Evolutionary conservation across 78 protist genomes (phyloP).

Genomic region (Monocercomonoides exilis): DNA sequence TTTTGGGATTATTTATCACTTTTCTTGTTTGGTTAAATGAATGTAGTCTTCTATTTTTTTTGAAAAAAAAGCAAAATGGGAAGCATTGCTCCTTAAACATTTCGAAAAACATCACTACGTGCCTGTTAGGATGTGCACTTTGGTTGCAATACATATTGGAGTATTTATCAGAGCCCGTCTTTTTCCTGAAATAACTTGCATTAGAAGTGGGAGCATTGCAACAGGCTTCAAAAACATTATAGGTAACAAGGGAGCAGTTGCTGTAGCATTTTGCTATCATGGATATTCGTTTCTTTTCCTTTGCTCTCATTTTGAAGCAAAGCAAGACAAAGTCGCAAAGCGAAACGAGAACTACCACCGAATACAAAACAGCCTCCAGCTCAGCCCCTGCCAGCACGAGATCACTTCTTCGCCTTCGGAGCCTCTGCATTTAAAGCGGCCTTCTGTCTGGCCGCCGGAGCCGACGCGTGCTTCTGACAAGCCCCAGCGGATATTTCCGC

Average conservation of each 20-base stretch:
- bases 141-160: background rate
- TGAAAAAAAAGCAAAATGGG: background rate
- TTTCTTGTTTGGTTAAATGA: too few species aligned
- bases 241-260: background rate
- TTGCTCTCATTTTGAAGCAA: conserved; percentile 1
- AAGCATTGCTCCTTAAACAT: background rate
- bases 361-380: background rate
- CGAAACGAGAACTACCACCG: conserved; percentile 1
- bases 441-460: too few species aligned
- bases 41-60: background rate
- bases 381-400: background rate
- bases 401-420: background rate
- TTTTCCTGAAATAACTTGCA: background rate
- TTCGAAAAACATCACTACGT: background rate
- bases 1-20: background rate
- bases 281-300: background rate
- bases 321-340: background rate
- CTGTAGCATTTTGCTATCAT: background rate
- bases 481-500: too few species aligned
- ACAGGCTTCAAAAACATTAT: background rate
- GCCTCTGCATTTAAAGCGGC: background rate
- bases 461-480: too few species aligned
- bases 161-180: background rate
- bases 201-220: background rate
- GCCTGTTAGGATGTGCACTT: background rate